Evolutionary conservation across 495 filamentous ascomycete genomes (phyloP).

Genomic region (Xylaria cubensis): DNA sequence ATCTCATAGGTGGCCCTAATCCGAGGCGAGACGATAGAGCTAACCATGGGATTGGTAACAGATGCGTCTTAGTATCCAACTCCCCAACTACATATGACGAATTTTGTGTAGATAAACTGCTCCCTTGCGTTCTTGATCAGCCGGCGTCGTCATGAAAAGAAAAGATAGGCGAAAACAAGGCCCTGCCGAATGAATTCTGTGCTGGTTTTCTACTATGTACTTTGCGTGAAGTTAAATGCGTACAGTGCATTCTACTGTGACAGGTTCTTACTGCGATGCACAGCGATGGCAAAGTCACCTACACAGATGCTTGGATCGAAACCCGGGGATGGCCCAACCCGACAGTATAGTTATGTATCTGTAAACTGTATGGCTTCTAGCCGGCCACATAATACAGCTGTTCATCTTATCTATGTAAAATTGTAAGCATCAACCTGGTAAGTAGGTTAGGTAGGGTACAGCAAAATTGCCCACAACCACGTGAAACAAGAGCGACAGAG

Average conservation of each 20-base stretch:
- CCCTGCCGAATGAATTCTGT: neutral
- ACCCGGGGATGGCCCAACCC: neutral
- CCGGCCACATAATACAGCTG: neutral
- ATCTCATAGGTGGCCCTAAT: neutral
- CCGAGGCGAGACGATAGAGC: neutral
- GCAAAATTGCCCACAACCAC: neutral
- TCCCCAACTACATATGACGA: neutral
- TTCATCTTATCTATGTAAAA: neutral
- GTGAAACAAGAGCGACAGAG: constrained; percentile 17
- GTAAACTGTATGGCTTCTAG: neutral
- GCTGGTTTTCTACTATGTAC: neutral
- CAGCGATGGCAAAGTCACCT: neutral
- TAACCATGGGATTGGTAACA: neutral
- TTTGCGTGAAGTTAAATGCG: neutral
- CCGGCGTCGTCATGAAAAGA: neutral
- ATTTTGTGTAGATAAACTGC: neutral
- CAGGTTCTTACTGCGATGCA: neutral
- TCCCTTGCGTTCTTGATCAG: neutral
- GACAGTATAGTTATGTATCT: neutral
- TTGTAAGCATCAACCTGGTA: neutral
- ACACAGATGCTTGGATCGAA: neutral
- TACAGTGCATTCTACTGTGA: constrained; percentile 1
- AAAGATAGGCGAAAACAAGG: neutral
- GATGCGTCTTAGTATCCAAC: neutral
- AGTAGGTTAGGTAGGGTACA: neutral